A percentile compares a stretch with the other conserved stretches of the same genome.
phyloP scores from a whole-genome alignment of 148 eudicot genomes.

The Vaccinium darrowii region DNA sequence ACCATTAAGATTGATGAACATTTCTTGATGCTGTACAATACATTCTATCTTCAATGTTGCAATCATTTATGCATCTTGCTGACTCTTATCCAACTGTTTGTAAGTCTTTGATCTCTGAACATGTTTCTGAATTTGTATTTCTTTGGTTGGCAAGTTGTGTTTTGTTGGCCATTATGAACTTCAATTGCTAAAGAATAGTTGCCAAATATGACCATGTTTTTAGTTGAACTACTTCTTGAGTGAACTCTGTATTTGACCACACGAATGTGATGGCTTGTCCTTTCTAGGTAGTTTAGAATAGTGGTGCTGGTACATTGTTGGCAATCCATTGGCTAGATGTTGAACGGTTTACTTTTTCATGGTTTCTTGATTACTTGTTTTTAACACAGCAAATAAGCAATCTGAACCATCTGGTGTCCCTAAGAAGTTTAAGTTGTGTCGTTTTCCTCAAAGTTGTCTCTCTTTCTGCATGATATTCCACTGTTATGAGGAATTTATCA shows the following conservation, averaged over 20 bases:
- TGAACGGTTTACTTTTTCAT: neutral
- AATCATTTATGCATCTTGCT: too few species aligned
- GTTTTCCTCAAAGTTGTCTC: neutral
- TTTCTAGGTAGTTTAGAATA: neutral
- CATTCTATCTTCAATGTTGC: too few species aligned
- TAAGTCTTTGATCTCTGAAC: too few species aligned
- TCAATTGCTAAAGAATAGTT: neutral
- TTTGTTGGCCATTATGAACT: neutral
- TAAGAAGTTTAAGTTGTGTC: neutral
- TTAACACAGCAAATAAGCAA: neutral
- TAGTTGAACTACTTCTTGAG: neutral
- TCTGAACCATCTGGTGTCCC: neutral
- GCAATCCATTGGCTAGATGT: neutral
- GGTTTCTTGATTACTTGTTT: neutral
- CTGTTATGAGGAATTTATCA: neutral
- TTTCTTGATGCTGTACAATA: neutral
- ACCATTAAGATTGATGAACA: neutral
- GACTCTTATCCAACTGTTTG: too few species aligned
- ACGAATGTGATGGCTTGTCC: neutral
- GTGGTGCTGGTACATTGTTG: neutral
- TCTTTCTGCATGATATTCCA: neutral
- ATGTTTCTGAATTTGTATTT: neutral
- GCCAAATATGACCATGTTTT: neutral
- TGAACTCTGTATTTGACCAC: neutral
- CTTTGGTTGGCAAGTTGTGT: neutral